Base-by-base conservation (phyloP, 371 early-diverging fungal species). In the Fennellomyces sp. region DNA sequence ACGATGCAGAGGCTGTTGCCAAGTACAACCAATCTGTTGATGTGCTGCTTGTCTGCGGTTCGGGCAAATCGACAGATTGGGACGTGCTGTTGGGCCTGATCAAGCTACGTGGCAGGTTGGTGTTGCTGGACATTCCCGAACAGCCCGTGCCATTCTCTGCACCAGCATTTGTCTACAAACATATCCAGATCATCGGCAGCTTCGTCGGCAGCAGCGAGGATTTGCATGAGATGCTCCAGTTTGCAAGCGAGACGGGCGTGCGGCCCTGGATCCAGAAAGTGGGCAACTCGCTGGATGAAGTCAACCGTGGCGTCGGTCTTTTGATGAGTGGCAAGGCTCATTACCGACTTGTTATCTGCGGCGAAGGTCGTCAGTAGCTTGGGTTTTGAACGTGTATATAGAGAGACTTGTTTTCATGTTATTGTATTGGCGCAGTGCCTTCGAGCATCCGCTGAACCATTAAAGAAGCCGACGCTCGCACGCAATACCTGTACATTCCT, bases 111-210 rank as follows among this genome's bases (percentile, higher is more conserved):
- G 88, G 89, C 39, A 83, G 75, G 25, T 55, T 87, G 11, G 69
- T 90, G n/a, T 55, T 92, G 48, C 69, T 94, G 47, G 90, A 85
- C 19, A 8, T 88, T 1, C 93, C 93, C 3, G 88, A 90, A 58
- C 67, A 67, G 13, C 78, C 84, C 6, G 55, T 90, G 8, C 15
- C 61, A 2, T 58, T 88, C 23, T 55, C 69, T 29, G 64, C 82
- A 2, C 23, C 49, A 21, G 59, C 75, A 15, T 59, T 94, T 38
- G 63, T 90, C 27, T 57, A 59, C 47, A 74, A 73, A 36, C 72
- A 85, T 50, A 73, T 85, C 5, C 65, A 72, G 2, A 62, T 94
- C 17, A 75, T 70, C 6, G 94, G 92, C 3, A 91, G 89, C 11
- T 68, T 86, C 57, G 90, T 93, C 55, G 94, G 93, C 35, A 80